Evolutionary conservation across 176 grass and related monocot species (phyloP), one percentile per base, ranked within the genome.

Genomic region (Hordeum vulgare): DNA sequence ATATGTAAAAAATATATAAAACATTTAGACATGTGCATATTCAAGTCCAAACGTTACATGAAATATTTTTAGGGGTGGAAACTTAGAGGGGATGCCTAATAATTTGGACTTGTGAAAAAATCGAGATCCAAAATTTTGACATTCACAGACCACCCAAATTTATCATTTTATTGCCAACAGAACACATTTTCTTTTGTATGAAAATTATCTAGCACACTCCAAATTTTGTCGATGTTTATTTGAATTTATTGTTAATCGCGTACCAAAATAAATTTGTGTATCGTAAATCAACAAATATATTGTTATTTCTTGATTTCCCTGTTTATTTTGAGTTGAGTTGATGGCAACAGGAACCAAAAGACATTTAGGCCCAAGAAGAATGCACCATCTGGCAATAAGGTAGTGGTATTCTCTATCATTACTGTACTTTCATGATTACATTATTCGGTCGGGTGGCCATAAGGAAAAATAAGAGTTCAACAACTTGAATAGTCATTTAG

Each of bases 341-440:
- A 20, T 54, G 18, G 2, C 53, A 6, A 13, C 74, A 98, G 87
- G 79, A 98, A 98, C 81, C 96, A 98, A 80, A 98, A 88, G 91
- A 98, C 96, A 27, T 98, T 98, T 86, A 83, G 96, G 80, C 96
- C 96, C 12, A 98, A 98, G 86, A 98, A 98, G 84, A 93, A 98
- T 90, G 96, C 89, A 65, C 86, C 96, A 9, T 95, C 96, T 25
- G 89, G 96, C 56, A 95, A 95, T 82, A 98, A 95, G 93, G 96
- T 98, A 37, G 20, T 56, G 0, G 18, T 7, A 24, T 49, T 62
- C 61, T 18, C 18, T 20, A 56, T 56, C 20, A 56, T 21, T 56
- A 56, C 2, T 35, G 17, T 65, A 7, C 9, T 70, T 35, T 41
- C 11, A 57, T 72, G 9, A 12, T 76, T 68, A 5, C 49, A 59